A percentile compares a stretch with the other conserved stretches of the same genome.
These are phyloP conservation scores for Calcarisporium arbuscula DNA, from an alignment of 2,329 filamentous ascomycete species.

Conservation along the genomic window DNA sequence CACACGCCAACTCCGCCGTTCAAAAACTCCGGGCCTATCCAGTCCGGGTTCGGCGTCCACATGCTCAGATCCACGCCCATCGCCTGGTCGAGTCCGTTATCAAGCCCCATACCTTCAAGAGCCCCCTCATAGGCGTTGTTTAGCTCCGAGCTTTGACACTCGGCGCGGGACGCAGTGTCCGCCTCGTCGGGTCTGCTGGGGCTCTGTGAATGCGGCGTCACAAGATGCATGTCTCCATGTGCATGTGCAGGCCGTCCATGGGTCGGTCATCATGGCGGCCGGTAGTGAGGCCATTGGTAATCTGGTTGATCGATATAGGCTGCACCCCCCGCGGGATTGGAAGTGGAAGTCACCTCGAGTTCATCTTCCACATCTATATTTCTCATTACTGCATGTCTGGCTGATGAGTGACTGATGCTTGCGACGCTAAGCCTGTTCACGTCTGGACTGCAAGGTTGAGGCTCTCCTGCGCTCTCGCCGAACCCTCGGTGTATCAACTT, in stretches of 20 bases:
- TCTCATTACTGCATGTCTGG: conserved; percentile 14
- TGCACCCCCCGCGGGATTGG: too few relatives aligned
- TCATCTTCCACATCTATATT: conserved; percentile 20
- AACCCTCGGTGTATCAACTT: conserved; percentile 43
- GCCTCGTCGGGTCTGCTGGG: conserved; percentile 12
- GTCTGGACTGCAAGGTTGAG: conserved; percentile 11
- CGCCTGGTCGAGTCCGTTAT: conserved; percentile 33
- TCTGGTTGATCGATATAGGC: too few relatives aligned
- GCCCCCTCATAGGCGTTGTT: conserved; percentile 46
- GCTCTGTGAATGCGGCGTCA: neutral
- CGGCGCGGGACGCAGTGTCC: conserved; percentile 10
- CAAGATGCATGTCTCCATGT: neutral
- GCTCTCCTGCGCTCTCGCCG: conserved; percentile 15
- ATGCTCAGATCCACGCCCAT: conserved; percentile 35
- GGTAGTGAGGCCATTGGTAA: too few relatives aligned
- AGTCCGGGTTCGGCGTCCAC: conserved; percentile 26
- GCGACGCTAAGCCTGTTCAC: conserved; percentile 6
- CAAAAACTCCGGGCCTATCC: conserved; percentile 25
- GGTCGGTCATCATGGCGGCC: conserved; percentile 7
- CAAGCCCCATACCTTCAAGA: conserved; percentile 39
- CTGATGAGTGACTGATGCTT: neutral
- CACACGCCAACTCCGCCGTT: conserved; percentile 24
- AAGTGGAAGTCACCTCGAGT: neutral
- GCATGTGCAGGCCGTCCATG: too few relatives aligned
- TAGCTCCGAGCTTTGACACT: conserved; percentile 34